A percentile compares a stretch with the other conserved stretches of the same genome.
These are phyloP conservation scores for Spergularia marina DNA, from an alignment of 148 eudicot species.

Conservation along the genomic window DNA sequence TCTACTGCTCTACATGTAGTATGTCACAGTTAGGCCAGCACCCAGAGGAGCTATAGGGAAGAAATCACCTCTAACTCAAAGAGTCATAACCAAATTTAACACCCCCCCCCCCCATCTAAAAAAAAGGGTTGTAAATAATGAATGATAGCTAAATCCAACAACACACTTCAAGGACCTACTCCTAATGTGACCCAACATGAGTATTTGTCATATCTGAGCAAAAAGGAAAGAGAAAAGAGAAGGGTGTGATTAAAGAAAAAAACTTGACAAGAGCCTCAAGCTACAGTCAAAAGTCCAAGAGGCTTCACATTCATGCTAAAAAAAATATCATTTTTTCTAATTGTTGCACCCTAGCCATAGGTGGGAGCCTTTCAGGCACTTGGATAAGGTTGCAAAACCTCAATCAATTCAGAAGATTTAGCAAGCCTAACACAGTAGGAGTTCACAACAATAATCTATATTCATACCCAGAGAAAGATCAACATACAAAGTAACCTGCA, in stretches of 20 bases:
- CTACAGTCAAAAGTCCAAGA: background rate
- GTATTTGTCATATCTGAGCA: background rate
- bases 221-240: background rate
- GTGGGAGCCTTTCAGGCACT: too few species aligned
- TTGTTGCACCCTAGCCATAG: background rate
- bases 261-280: background rate
- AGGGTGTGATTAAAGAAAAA: background rate
- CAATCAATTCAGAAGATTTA: too few species aligned
- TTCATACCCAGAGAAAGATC: too few species aligned
- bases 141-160: background rate
- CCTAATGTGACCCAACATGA: background rate
- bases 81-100: background rate
- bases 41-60: background rate
- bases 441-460: too few species aligned
- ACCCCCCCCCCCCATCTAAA: background rate
- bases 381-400: too few species aligned
- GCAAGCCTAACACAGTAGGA: background rate
- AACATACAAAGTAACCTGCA: too few species aligned
- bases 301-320: constrained; percentile 1
- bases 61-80: background rate
- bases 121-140: background rate
- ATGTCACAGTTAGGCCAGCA: background rate
- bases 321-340: too few species aligned
- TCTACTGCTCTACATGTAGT: too few species aligned
- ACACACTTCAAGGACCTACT: background rate